Base-by-base conservation (phyloP, 208 protist genomes). In the Leishmania gerbilli region DNA sequence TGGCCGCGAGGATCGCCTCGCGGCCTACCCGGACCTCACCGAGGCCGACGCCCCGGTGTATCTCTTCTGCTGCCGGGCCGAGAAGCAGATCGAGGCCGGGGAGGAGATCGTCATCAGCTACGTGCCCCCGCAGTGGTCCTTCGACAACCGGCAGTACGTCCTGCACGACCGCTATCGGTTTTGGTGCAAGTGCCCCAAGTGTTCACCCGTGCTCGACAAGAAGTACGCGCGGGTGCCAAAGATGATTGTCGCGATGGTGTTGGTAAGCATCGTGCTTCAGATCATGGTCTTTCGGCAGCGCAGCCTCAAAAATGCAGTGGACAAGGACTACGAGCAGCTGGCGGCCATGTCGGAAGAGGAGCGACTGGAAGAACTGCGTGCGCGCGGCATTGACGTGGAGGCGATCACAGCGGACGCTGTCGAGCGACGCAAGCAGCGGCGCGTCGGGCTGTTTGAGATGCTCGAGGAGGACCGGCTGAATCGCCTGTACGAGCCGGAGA, bases 121-220 rank as follows among this genome's bases (percentile, higher is more conserved):
- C 80, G 88, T 97, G 27, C 95, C 95, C 13, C 84, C 91, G 51
- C 79, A 85, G 27, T 97, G 95, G 93, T 87, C 85, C 68, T 97
- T 95, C 79, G 93, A 97, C 82, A 94, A 95, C 80, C 91, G 95
- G 37, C 95, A 97, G 85, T 94, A 97, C 81, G 95, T 97, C n/a
- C 83, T 97, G 55, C 93, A 96, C 87, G 95, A 97, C 74, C 95
- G 92, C 74, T 97, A 97, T 83, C 87, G 86, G 34, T 97, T 97
- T 69, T 95, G 92, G 90, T 97, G 95, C 85, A 95, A 95, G 76
- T 97, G 95, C 84, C 90, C 92, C 53, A 93, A 92, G 76, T 97
- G 95, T 68, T 82, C 95, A 7, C 92, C 92, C 0, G 88, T 84
- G 47, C 65, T 96, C 24, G 92, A 96, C 68, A 79, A 80, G 62